These are phyloP conservation scores for Yamadazyma sp. DNA, from an alignment of 1,139 yeast genomes.

Conservation along the genomic window DNA sequence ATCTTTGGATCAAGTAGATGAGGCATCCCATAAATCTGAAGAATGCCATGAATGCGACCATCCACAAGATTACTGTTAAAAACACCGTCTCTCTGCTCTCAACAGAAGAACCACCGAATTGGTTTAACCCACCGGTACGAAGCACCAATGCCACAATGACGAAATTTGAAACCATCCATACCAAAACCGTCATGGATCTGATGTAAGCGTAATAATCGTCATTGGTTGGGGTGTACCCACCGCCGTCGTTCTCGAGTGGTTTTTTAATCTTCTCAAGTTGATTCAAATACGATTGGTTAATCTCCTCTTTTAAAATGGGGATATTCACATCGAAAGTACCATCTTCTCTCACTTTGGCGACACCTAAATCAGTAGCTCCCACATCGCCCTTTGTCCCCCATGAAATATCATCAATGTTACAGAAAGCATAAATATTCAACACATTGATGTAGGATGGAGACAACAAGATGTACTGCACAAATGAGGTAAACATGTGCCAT, in stretches of 20 bases:
- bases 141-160: slow-evolving; percentile 70
- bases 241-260: slow-evolving; percentile 27
- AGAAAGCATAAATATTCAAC: slow-evolving; percentile 49
- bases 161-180: slow-evolving; percentile 79
- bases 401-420: slow-evolving; percentile 51
- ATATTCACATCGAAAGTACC: slow-evolving; percentile 68
- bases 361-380: slow-evolving; percentile 47
- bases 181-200: slow-evolving; percentile 75
- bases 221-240: slow-evolving; percentile 39
- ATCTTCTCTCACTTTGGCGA: slow-evolving; percentile 64
- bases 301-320: slow-evolving; percentile 62
- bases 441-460: slow-evolving; percentile 51
- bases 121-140: slow-evolving; percentile 63
- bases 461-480: slow-evolving; percentile 44
- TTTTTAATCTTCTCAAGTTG: slow-evolving; percentile 63
- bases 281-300: slow-evolving; percentile 58
- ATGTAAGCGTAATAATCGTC: slow-evolving; percentile 79
- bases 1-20: slow-evolving; percentile 51
- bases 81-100: slow-evolving; percentile 43
- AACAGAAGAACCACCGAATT: slow-evolving; percentile 25
- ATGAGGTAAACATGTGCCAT: slow-evolving; percentile 54
- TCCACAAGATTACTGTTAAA: slow-evolving; percentile 74
- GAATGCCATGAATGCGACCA: slow-evolving; percentile 77
- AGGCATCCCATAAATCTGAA: slow-evolving; percentile 71
- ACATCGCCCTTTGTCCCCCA: slow-evolving; percentile 55